Base-by-base conservation (phyloP, 257 asterid genomes). In the Rehmannia glutinosa region DNA sequence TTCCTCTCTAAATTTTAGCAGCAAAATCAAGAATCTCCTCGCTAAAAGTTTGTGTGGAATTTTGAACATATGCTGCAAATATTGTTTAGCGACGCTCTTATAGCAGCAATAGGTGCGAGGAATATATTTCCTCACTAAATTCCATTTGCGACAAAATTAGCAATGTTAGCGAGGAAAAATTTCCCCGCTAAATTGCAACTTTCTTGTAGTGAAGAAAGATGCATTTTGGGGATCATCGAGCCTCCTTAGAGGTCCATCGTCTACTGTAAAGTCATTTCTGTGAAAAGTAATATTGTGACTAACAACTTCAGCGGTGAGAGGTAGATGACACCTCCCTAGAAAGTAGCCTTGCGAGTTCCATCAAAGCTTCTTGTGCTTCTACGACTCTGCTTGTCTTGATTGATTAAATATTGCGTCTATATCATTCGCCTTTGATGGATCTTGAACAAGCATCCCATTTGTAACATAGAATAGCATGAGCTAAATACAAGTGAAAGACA, bases 381-480 rank as follows among this genome's bases (percentile, higher is more conserved):
- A 70, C 83, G 27, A 75, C 88, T 56, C 90, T 43, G 80, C 33
- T 71, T 81, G 83, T 59, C 97, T 85, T 46, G 86, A 49, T n/a
- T n/a, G n/a, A n/a, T n/a, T n/a, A n/a, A n/a, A n/a, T n/a, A n/a
- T n/a, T n/a, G n/a, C n/a, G n/a, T 90, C 85, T 41, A 78, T 87
- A 41, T 87, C 81, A 62, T 58, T 73, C 17, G 68, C 64, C 64
- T 70, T 90, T 6, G 90, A 75, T 43, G 96, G 93, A 71, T 81
- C 97, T 75, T 76, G 96, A 54, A 90, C 96, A 66, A 90, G 87
- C 91, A 87, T 85, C 41, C 94, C 97, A 73, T n/a, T 96, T 90
- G 73, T 38, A 68, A 69, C 60, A 66, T 15, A 60, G 3, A 47
- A 58, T 25, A 28, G 19, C 41, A 69, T 70, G 42, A 28, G 65